Conservation (phyloP, 257 asterid genomes). For the Nicotiana obtusifolia region DNA sequence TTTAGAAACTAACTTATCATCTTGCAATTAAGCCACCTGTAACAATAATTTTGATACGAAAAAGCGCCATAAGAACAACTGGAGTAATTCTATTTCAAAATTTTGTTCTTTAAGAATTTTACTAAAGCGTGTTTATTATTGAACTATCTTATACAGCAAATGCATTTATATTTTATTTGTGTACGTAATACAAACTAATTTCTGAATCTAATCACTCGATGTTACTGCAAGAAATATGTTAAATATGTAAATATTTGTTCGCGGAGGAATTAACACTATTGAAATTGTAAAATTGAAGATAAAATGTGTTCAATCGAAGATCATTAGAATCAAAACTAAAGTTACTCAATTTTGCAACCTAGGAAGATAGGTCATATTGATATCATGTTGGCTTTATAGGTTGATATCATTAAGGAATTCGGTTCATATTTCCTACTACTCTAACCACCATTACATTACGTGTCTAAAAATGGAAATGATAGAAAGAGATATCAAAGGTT, state of each 20-base stretch:
- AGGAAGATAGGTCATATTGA: background rate
- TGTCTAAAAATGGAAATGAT: conserved; percentile 3
- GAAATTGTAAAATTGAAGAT: background rate
- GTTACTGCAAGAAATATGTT: background rate
- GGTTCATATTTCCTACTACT: conserved; percentile 2
- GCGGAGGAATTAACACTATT: background rate
- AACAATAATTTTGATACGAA: background rate
- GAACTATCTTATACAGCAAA: background rate
- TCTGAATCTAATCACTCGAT: background rate
- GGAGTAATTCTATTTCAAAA: background rate
- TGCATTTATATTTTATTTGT: background rate
- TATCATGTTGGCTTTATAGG: conserved; percentile 1
- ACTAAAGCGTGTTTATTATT: background rate
- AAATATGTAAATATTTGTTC: background rate
- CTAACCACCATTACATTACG: conserved; percentile 9
- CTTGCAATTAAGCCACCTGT: background rate
- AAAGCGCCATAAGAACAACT: background rate
- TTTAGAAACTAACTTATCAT: background rate
- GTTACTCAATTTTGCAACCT: background rate
- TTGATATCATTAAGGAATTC: conserved; percentile 9
- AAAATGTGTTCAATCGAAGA: background rate
- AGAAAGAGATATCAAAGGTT: background rate
- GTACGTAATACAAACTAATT: background rate
- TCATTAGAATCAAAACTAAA: background rate
- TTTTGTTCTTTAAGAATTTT: background rate